A percentile compares a stretch with the other conserved stretches of the same genome.
Conservation (phyloP, 495 filamentous ascomycete genomes). For the Neurospora sp. region DNA sequence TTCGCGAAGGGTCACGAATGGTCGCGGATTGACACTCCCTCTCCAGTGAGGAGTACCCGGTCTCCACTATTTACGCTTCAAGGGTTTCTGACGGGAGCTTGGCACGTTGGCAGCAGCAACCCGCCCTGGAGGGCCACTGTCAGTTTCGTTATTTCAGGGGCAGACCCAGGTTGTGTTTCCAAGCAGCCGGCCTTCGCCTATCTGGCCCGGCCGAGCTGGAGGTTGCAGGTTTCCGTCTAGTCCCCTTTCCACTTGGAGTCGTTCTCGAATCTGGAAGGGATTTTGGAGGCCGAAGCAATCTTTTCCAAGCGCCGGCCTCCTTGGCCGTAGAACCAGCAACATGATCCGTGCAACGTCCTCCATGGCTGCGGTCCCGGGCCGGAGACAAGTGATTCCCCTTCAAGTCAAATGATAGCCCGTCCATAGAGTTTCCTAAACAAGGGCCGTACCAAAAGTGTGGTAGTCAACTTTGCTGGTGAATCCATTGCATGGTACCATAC, state of each 20-base stretch:
- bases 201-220: neutral
- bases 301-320: neutral
- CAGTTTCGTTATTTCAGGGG: neutral
- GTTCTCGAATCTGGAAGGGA: neutral
- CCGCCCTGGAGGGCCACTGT: neutral
- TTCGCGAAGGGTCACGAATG: neutral
- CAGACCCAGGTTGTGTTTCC: neutral
- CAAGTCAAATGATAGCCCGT: neutral
- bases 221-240: neutral
- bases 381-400: neutral
- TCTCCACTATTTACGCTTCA: neutral
- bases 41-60: neutral
- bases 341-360: neutral
- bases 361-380: neutral
- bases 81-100: neutral
- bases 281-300: neutral
- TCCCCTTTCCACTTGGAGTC: neutral
- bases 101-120: neutral
- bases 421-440: neutral
- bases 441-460: neutral
- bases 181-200: neutral
- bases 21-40: neutral
- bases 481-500: neutral
- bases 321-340: neutral
- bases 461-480: neutral